Conservation (phyloP, 345 rosid species). For the Gossypium herbaceum region DNA sequence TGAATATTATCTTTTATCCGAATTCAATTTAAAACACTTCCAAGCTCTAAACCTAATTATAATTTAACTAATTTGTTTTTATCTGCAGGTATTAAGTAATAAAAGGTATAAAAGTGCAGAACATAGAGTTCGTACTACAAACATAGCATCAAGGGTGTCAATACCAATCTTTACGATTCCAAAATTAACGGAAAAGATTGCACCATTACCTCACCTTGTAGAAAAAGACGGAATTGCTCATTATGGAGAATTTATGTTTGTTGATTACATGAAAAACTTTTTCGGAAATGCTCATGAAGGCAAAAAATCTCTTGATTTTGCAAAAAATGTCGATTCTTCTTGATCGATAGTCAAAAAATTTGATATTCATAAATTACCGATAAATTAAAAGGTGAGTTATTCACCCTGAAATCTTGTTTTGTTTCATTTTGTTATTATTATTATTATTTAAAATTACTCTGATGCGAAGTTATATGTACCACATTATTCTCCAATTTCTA, state of each 20-base stretch:
- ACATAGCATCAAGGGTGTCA: conserved; percentile 44
- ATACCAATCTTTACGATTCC: conserved; percentile 54
- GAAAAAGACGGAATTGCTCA: conserved; percentile 40
- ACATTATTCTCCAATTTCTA: too few relatives aligned
- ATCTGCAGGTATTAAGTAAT: conserved; percentile 42
- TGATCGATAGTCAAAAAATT: not conserved
- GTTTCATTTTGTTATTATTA: too few relatives aligned
- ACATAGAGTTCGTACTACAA: conserved; percentile 52
- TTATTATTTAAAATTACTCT: too few relatives aligned
- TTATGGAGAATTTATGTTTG: conserved; percentile 37
- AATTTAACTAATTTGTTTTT: not conserved
- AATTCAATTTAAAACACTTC: too few relatives aligned
- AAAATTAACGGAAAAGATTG: conserved; percentile 34
- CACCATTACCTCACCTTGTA: conserved; percentile 43
- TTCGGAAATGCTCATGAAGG: conserved; percentile 50
- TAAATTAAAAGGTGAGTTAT: not conserved
- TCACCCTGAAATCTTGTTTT: not conserved
- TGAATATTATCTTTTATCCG: too few relatives aligned
- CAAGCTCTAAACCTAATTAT: too few relatives aligned
- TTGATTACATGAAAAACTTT: conserved; percentile 53
- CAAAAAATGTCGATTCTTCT: not conserved
- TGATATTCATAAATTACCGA: not conserved
- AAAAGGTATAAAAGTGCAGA: conserved; percentile 57
- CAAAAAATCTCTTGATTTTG: conserved; percentile 17
- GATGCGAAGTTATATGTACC: too few relatives aligned